Evolutionary conservation across 805 yeast genomes (phyloP), one percentile per base, ranked within the genome.

Genomic region (Metschnikowia anglica): DNA sequence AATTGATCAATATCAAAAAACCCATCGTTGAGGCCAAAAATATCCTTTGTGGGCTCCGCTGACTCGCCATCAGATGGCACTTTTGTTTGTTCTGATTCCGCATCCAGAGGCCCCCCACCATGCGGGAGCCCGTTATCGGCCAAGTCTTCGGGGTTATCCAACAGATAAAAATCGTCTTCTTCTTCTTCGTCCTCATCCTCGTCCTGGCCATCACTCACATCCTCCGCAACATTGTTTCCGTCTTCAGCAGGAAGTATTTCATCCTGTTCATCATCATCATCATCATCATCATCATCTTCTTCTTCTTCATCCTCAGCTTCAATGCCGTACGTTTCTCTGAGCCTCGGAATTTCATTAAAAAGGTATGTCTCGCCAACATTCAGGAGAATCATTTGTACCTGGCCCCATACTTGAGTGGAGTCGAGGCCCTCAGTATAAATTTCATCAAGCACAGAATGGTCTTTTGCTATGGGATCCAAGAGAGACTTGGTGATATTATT

Each of bases 331-430:
- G 54, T 54, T 45, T 65, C 66, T 49, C 68, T 76, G 44, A 83
- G 56, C 27, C 65, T 70, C 2, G 81, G 81, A 33, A 88, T 75
- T 39, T 74, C 73, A 15, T 72, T 77, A 42, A 71, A 73, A 58
- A 86, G 59, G 26, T 88, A 63, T 32, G 74, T 72, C 36, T 83
- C 88, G 20, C 83, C 80, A 10, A 85, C 84, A 6, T 83, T 84
- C 45, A 89, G 97, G 28, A 88, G 68, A 15, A 91, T 83, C 67
- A 91, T 76, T 62, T 86, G 88, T 2, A 87, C 83, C 64, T 91
- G 98, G 43, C 91, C 95, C 88, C 91, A 91, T 0, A 93, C 89
- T 60, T 91, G 98, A 29, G 84, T 77, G 18, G 96, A 82, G 61
- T 87, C 96, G 41, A 91, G 70, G 0, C 97, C 98, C 37, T 89